Conservation (phyloP, 129 eudicot genomes). For the Tagetes patula region DNA sequence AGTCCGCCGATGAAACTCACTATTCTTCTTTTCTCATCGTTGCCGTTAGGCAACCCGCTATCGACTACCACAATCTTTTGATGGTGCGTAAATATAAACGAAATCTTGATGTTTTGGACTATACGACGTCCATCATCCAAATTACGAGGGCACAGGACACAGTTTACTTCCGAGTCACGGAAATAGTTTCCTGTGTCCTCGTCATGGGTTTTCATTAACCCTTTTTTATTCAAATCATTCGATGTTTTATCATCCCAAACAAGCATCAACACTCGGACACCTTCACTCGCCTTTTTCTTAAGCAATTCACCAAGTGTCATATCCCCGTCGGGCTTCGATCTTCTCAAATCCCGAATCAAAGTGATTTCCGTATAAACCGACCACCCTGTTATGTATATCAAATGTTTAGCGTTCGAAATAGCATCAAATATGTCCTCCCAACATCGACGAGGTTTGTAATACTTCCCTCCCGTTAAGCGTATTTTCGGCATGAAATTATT, state of each 20-base stretch:
- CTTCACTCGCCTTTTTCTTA: conserved; percentile 79
- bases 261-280: conserved; percentile 80
- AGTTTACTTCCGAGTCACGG: conserved; percentile 56
- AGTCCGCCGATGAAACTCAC: conserved; percentile 81
- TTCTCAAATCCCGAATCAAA: conserved; percentile 61
- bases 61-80: conserved; percentile 82
- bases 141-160: conserved; percentile 82
- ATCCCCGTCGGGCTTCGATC: conserved; percentile 85
- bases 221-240: conserved; percentile 52
- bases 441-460: conserved; percentile 71
- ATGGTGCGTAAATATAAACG: conserved; percentile 81
- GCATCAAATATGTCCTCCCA: conserved; percentile 97
- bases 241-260: conserved; percentile 97
- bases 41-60: conserved; percentile 59
- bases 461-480: conserved; percentile 61
- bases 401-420: conserved; percentile 70
- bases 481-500: conserved; percentile 68
- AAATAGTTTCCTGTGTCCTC: conserved; percentile 68
- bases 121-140: conserved; percentile 81
- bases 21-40: conserved; percentile 52
- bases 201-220: conserved; percentile 88
- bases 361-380: conserved; percentile 75
- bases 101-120: conserved; percentile 58
- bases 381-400: conserved; percentile 91
- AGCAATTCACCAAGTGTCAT: conserved; percentile 73